Evolutionary conservation across 768 basidiomycete genomes (phyloP), one percentile per base, ranked within the genome.

Genomic region (Termitomyces sp.): DNA sequence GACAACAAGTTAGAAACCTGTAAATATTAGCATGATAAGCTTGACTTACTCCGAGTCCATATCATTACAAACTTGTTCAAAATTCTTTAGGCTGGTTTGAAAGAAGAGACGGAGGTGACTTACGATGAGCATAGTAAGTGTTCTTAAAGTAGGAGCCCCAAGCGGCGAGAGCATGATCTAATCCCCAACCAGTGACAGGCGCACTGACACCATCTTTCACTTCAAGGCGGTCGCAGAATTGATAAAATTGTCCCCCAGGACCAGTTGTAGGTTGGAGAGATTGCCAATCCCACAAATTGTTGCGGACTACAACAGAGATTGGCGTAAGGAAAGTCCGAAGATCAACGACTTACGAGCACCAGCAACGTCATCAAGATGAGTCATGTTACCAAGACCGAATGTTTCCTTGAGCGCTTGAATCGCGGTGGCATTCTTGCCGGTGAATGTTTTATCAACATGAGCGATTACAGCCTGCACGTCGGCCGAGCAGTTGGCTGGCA

Each of bases 231-330:
- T 89, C 85, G 57, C 86, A 87, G 66, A 87, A 89, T 17, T 76
- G 58, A 72, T 75, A 83, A 70, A 89, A 89, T 25, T 64, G 64
- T 0, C 73, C 71, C 61, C 67, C 62, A 3, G 78, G 71, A 4
- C 83, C 84, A 2, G 70, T 68, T 16, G 75, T 71, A 2, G 84
- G 82, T 41, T 83, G 81, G 19, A 90, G 65, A 9, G 62, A 61
- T 63, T 90, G 89, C 89, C 89, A 91, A 51, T 87, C 85, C 77
- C 79, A 84, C 8, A 86, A 74, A 63, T 81, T 79, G 62, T 82
- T 79, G 54, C 72, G 79, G 53, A 85, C 85, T 84, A 69, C 34
- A 65, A 69, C 72, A 19, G 19, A 44, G 44, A 31, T 48, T n/a
- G n/a, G 44, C 3, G 29, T 34, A 43, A 68, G 29, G 5, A 48